Conservation (phyloP, 345 rosid species). For the sweet orange (Citrus sinensis) region DVS_A1.0 CM039166.1:6265501-6266000, state of each 20-base stretch:
- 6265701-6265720: conserved; percentile 30
- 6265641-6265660: not conserved
- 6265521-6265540: not conserved
- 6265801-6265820: conserved; percentile 26
- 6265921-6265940: conserved; percentile 33
- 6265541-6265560: conserved; percentile 8
- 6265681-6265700: conserved; percentile 28
- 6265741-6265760: conserved; percentile 1
- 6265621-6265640: conserved; percentile 13
- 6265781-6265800: conserved; percentile 22
- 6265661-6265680: conserved; percentile 24
- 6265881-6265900: conserved; percentile 35
- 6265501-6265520: conserved; percentile 4
- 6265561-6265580: not conserved
- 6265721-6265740: not conserved
- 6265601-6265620: not conserved
- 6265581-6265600: conserved; percentile 12
- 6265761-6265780: conserved; percentile 16
- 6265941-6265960: conserved; percentile 31
- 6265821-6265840: conserved; percentile 41
- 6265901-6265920: conserved; percentile 24
- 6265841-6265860: conserved; percentile 32
- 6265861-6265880: conserved; percentile 36
- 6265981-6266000: conserved; percentile 19
- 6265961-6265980: conserved; percentile 26